These are phyloP conservation scores for Rubia peregrina DNA, from an alignment of 305 asterid genomes.

Conservation along the genomic window DNA sequence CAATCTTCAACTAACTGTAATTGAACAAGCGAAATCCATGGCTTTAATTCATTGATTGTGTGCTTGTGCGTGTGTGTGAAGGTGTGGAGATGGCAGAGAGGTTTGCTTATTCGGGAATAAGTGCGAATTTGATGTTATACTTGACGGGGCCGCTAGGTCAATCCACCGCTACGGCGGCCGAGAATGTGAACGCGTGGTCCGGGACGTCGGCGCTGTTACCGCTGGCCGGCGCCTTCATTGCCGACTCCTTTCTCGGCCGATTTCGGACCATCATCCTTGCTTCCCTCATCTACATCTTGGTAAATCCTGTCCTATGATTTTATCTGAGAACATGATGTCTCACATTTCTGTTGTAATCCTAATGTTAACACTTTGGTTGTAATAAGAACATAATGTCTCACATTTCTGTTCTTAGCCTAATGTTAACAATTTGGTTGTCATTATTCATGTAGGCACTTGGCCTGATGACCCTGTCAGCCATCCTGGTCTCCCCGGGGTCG, in stretches of 20 bases:
- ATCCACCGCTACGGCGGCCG: conserved; percentile 3
- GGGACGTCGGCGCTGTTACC: conserved; percentile 30
- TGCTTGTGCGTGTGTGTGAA: background rate
- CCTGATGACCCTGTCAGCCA: too few relatives aligned
- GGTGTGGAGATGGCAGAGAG: conserved; percentile 28
- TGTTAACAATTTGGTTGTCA: too few relatives aligned
- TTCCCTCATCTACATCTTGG: conserved; percentile 30
- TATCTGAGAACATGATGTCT: too few relatives aligned
- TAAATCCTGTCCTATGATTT: too few relatives aligned
- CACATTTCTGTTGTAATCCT: too few relatives aligned
- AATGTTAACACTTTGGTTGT: too few relatives aligned
- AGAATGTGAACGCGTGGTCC: background rate
- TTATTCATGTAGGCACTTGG: too few relatives aligned
- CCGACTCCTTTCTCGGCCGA: conserved; percentile 34
- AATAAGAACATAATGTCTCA: too few relatives aligned
- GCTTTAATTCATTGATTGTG: background rate
- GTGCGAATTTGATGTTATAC: conserved; percentile 16
- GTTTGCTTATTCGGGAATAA: conserved; percentile 25
- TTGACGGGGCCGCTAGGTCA: conserved; percentile 7
- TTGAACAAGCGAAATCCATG: background rate
- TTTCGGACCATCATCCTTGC: conserved; percentile 31
- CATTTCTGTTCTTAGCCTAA: too few relatives aligned
- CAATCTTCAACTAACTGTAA: background rate
- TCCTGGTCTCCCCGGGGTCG: too few relatives aligned
- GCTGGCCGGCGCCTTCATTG: conserved; percentile 35